A percentile compares a stretch with the other conserved stretches of the same genome.
Evolutionary conservation across 768 basidiomycete genomes (phyloP).

Genomic region (Trametes cinnabarina): DNA sequence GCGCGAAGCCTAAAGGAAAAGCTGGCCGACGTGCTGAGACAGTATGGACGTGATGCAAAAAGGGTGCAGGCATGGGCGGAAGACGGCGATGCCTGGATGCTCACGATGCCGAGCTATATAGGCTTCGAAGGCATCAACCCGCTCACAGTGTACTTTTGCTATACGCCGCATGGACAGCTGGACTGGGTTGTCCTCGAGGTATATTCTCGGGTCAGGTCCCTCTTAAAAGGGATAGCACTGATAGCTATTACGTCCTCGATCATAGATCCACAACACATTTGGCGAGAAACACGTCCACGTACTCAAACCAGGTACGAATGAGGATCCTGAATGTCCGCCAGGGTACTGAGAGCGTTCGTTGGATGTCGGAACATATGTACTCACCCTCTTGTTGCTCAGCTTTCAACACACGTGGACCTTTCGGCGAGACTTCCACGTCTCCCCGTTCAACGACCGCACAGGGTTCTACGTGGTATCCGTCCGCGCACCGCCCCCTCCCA

Average conservation of each 20-base stretch:
- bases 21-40: conserved; percentile 36
- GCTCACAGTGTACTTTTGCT: conserved; percentile 65
- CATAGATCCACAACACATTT: conserved; percentile 70
- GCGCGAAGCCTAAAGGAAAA: conserved; percentile 38
- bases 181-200: conserved; percentile 60
- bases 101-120: conserved; percentile 69
- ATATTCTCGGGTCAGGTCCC: no score
- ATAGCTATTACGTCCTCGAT: no score
- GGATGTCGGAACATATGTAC: background rate
- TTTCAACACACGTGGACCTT: conserved; percentile 67
- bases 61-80: conserved; percentile 2
- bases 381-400: conserved; percentile 27
- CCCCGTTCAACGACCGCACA: conserved; percentile 70
- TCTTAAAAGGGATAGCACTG: no score
- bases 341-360: conserved; percentile 22
- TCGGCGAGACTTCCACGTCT: conserved; percentile 68
- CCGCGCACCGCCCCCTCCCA: conserved; percentile 41
- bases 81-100: conserved; percentile 56
- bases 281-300: conserved; percentile 65
- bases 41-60: conserved; percentile 27
- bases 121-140: conserved; percentile 74
- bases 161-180: conserved; percentile 35
- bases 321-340: conserved; percentile 40
- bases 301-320: conserved; percentile 43
- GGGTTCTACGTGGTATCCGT: conserved; percentile 64